Evolutionary conservation across 1,284 basidiomycete genomes (phyloP).

Genomic region (Melampsora larici-populina): DNA sequence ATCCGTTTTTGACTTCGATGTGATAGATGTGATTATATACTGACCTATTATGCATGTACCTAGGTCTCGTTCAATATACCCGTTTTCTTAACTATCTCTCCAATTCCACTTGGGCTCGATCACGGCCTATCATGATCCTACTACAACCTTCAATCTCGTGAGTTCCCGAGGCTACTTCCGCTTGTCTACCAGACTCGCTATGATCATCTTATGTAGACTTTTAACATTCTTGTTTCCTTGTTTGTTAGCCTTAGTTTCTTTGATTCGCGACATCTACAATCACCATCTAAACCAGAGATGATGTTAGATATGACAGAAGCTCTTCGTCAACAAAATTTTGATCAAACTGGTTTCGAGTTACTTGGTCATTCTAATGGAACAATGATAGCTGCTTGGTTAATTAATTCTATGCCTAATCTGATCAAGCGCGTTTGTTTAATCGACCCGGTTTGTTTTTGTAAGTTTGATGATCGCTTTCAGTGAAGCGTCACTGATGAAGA

Average conservation of each 20-base stretch:
- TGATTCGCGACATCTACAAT: slow-evolving; percentile 47
- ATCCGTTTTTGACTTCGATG: no score
- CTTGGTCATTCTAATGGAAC: slow-evolving; percentile 52
- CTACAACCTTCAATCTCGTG: slow-evolving; percentile 49
- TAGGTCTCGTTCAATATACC: slow-evolving; percentile 21
- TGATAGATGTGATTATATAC: not conserved
- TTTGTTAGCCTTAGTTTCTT: slow-evolving; percentile 47
- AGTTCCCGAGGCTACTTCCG: not conserved
- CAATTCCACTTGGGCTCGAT: slow-evolving; percentile 24
- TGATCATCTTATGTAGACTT: not conserved
- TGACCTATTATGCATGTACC: not conserved
- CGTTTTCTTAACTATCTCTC: slow-evolving; percentile 15
- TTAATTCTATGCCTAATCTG: slow-evolving; percentile 47
- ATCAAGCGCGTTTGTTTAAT: slow-evolving; percentile 43
- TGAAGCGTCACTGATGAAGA: slow-evolving; percentile 46
- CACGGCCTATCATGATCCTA: slow-evolving; percentile 50
- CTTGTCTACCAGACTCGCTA: no score
- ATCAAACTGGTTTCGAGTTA: slow-evolving; percentile 46
- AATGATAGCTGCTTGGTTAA: slow-evolving; percentile 49
- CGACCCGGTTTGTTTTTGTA: slow-evolving; percentile 48
- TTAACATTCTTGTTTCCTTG: not conserved
- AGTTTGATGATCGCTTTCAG: slow-evolving; percentile 44
- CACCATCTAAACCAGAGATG: slow-evolving; percentile 49
- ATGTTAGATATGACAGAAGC: slow-evolving; percentile 46
- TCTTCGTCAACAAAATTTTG: slow-evolving; percentile 45